phyloP scores from a whole-genome alignment of 805 yeast genomes.

The Saturnispora gosingensis region DNA sequence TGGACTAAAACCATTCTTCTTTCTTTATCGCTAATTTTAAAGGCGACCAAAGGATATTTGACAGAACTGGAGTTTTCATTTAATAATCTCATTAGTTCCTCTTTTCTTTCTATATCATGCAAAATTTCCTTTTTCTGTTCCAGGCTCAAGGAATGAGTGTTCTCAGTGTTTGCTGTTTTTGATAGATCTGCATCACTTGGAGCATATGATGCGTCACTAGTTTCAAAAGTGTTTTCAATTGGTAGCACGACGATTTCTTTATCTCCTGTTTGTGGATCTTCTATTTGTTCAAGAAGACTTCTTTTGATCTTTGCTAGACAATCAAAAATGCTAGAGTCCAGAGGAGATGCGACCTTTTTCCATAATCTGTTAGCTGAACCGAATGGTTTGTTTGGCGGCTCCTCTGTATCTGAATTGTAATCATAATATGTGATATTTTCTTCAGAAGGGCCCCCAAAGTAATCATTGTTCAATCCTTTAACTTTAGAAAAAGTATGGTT shows the following conservation, averaged over 20 bases:
- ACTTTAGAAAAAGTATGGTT: slow-evolving; percentile 32
- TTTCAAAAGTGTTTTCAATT: not conserved
- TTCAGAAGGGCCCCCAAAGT: not conserved
- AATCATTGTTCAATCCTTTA: slow-evolving; percentile 5
- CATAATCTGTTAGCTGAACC: slow-evolving; percentile 3
- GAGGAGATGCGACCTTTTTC: slow-evolving; percentile 2
- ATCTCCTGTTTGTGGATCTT: not conserved
- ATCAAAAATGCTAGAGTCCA: slow-evolving; percentile 4
- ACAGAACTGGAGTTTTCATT: slow-evolving; percentile 36
- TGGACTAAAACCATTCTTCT: slow-evolving; percentile 69
- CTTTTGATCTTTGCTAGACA: slow-evolving; percentile 3
- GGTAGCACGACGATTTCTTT: not conserved
- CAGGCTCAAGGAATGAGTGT: not conserved
- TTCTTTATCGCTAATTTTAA: slow-evolving; percentile 59
- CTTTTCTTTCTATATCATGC: slow-evolving; percentile 37
- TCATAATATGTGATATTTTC: slow-evolving; percentile 5
- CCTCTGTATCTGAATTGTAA: slow-evolving; percentile 7
- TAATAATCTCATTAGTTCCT: slow-evolving; percentile 33
- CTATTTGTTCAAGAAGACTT: not conserved
- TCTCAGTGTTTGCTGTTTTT: not conserved
- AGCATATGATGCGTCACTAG: slow-evolving; percentile 2
- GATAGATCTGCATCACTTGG: slow-evolving; percentile 1
- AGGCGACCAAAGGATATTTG: slow-evolving; percentile 69
- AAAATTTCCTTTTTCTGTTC: not conserved
- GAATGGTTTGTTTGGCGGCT: not conserved